These are phyloP conservation scores for Ceratopteris richardii DNA, from an alignment of 75 land plant genomes.

Conservation along the genomic window DNA sequence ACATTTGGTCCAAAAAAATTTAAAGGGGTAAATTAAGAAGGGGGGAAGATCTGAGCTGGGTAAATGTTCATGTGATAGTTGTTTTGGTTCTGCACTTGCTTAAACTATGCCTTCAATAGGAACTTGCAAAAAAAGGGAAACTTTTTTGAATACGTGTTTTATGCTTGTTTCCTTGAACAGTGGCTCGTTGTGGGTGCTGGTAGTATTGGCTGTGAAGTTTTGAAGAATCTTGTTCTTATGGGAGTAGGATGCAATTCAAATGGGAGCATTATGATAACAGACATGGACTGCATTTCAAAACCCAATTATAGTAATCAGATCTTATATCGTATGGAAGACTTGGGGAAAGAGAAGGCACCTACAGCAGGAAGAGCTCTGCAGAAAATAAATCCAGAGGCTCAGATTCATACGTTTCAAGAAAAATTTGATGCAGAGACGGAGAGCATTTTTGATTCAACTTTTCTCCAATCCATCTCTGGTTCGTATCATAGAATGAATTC, in stretches of 20 bases:
- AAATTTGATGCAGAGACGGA: constrained; percentile 39
- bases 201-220: constrained; percentile 43
- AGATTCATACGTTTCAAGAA: constrained; percentile 38
- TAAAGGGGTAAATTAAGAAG: too few species aligned
- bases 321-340: constrained; percentile 38
- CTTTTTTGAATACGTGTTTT: too few species aligned
- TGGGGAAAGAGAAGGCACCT: constrained; percentile 33
- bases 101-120: too few species aligned
- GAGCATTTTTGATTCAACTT: constrained; percentile 40
- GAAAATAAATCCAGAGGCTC: constrained; percentile 42
- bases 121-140: too few species aligned
- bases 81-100: too few species aligned
- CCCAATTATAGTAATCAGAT: constrained; percentile 36
- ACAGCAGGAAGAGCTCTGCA: constrained; percentile 46
- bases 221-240: constrained; percentile 44
- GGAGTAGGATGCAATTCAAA: constrained; percentile 44
- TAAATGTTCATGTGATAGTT: too few species aligned
- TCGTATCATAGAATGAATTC: too few species aligned
- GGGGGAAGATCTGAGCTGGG: too few species aligned
- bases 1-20: too few species aligned
- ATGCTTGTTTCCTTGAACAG: constrained; percentile 11
- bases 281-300: constrained; percentile 46
- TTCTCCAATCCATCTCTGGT: constrained; percentile 40
- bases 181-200: constrained; percentile 59
- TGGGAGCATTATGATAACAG: constrained; percentile 42